A percentile compares a stretch with the other conserved stretches of the same genome.
phyloP scores from a whole-genome alignment of 108 stramenopile genomes.

The Cylindrotheca closterium region DNA sequence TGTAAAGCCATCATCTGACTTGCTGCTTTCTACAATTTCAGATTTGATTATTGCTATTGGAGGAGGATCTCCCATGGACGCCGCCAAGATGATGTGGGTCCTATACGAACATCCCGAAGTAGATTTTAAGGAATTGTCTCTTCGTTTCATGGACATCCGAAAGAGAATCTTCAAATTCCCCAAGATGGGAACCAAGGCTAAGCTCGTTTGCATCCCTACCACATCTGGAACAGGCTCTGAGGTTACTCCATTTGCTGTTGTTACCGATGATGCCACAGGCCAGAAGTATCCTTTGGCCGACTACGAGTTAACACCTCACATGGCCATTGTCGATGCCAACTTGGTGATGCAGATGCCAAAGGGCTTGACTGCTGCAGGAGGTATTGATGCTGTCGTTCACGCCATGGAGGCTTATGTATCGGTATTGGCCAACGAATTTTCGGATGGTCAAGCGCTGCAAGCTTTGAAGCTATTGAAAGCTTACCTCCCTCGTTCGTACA shows the following conservation, averaged over 20 bases:
- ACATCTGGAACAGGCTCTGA: conserved; percentile 45
- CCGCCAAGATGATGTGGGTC: conserved; percentile 51
- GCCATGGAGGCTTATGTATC: conserved; percentile 44
- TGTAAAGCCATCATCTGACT: conserved; percentile 41
- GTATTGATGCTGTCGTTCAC: conserved; percentile 38
- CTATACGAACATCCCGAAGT: conserved; percentile 40
- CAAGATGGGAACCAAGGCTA: conserved; percentile 34
- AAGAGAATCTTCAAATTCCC: conserved; percentile 39
- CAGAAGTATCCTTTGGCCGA: conserved; percentile 30
- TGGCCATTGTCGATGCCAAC: conserved; percentile 36
- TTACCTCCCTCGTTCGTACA: conserved; percentile 28
- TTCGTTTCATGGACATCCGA: conserved; percentile 40
- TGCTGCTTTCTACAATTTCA: conserved; percentile 8
- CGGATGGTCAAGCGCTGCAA: conserved; percentile 30
- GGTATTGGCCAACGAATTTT: conserved; percentile 34
- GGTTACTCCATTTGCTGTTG: conserved; percentile 42
- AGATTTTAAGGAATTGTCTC: conserved; percentile 18
- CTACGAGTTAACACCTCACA: conserved; percentile 36
- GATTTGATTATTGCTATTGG: conserved; percentile 65
- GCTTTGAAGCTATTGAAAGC: conserved; percentile 35
- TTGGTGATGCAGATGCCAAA: conserved; percentile 28
- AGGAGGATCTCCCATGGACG: conserved; percentile 63
- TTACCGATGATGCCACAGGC: conserved; percentile 30
- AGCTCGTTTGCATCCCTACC: conserved; percentile 41
- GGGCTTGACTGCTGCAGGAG: conserved; percentile 22